Conservation (phyloP, 345 rosid species). For the Arabis alpina region DNA sequence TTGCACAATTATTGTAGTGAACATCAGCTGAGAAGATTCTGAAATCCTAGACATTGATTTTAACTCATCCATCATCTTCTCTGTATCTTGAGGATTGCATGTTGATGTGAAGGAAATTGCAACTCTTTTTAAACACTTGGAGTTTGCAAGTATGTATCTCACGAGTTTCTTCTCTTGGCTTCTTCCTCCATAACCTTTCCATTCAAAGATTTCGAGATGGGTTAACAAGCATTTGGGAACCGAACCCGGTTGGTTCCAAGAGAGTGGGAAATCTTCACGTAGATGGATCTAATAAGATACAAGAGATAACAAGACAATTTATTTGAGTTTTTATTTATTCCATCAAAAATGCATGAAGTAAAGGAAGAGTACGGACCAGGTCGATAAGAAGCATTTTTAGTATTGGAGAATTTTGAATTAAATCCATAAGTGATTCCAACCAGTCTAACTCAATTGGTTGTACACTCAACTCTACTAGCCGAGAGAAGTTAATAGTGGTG, state of each 20-base stretch:
- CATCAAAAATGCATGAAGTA: not conserved
- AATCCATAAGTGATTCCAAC: constrained; percentile 13
- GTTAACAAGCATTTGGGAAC: not conserved
- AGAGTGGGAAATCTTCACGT: not conserved
- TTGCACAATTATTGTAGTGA: not conserved
- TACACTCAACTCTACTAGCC: constrained; percentile 1
- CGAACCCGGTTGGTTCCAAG: not conserved
- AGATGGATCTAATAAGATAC: too few relatives aligned
- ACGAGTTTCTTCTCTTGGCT: not conserved
- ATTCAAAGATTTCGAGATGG: not conserved
- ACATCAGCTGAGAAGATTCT: not conserved
- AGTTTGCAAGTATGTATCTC: constrained; percentile 9
- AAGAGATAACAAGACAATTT: not conserved
- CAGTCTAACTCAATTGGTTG: not conserved
- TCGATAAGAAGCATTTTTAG: constrained; percentile 5
- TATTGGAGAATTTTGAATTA: not conserved
- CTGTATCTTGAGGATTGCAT: not conserved
- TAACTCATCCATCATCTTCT: constrained; percentile 4
- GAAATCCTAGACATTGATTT: constrained; percentile 11
- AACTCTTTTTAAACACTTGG: not conserved
- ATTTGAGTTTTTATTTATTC: not conserved
- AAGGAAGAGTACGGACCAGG: not conserved
- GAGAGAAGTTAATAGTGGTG: not conserved
- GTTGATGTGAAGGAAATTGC: not conserved
- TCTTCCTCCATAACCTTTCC: not conserved